Evolutionary conservation across 805 yeast species (phyloP).

Genomic region (Saturnispora ahearnii): DNA sequence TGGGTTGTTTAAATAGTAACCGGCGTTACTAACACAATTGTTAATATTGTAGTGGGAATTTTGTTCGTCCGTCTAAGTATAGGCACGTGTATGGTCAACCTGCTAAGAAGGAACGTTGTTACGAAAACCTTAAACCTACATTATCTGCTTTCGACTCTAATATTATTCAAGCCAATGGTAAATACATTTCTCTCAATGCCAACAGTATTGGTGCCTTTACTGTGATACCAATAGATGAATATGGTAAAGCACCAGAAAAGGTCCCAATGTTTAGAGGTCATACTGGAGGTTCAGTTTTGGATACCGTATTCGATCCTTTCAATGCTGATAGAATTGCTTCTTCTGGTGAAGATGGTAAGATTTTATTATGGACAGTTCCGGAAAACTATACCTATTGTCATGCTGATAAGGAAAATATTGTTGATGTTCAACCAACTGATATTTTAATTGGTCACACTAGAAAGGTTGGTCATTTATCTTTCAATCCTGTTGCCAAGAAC

Average conservation of each 20-base stretch:
- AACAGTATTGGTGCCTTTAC: conserved; percentile 99
- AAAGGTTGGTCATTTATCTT: conserved; percentile 87
- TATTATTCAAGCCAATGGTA: conserved; percentile 77
- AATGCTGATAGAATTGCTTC: conserved; percentile 66
- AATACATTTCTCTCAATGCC: conserved; percentile 74
- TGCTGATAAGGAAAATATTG: conserved; percentile 41
- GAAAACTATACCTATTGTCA: conserved; percentile 63
- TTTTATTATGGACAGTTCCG: conserved; percentile 85
- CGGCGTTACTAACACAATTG: background rate
- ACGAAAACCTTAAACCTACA: conserved; percentile 69
- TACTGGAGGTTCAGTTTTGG: conserved; percentile 90
- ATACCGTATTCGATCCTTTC: conserved; percentile 93
- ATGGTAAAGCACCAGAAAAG: conserved; percentile 88
- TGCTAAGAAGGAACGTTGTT: conserved; percentile 57
- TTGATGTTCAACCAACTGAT: conserved; percentile 63
- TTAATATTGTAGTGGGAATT: conserved; percentile 49
- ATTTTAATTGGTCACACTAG: conserved; percentile 77
- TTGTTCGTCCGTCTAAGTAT: conserved; percentile 93
- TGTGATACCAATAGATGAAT: conserved; percentile 75
- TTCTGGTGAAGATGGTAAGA: conserved; percentile 71
- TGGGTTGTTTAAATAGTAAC: too few species aligned
- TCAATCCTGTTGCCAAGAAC: conserved; percentile 81
- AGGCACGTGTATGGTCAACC: conserved; percentile 96
- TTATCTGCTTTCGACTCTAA: conserved; percentile 97
- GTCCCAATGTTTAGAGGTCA: conserved; percentile 94